Evolutionary conservation across 2,329 filamentous ascomycete species (phyloP).

Genomic region (Pseudogymnoascus sp.): DNA sequence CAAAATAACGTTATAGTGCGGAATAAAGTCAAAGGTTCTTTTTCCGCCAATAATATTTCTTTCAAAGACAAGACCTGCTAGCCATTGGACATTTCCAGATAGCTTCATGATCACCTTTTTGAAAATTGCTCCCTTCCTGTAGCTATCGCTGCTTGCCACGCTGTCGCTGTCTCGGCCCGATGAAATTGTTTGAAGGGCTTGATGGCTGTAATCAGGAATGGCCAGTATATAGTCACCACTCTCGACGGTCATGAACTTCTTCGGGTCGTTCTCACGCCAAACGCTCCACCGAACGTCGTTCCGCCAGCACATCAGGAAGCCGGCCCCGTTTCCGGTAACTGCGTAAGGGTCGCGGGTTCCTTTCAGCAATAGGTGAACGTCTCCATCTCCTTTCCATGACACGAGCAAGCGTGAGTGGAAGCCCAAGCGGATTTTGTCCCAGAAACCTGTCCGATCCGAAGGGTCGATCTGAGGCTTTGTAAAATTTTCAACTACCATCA

Average conservation of each 20-base stretch:
- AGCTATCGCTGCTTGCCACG: constrained; percentile 46
- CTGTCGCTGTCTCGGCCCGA: constrained; percentile 44
- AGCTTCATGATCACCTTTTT: constrained; percentile 99
- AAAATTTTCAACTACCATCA: constrained; percentile 98
- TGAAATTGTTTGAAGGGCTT: constrained; percentile 54
- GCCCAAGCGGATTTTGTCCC: constrained; percentile 93
- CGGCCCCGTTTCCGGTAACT: constrained; percentile 84
- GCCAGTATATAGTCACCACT: constrained; percentile 93
- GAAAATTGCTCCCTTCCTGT: constrained; percentile 72
- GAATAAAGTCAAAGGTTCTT: constrained; percentile 80
- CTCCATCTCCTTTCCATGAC: constrained; percentile 90
- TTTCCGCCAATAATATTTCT: constrained; percentile 63
- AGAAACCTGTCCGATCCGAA: constrained; percentile 91
- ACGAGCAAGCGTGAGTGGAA: constrained; percentile 88
- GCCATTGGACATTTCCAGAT: constrained; percentile 90
- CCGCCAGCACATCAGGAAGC: constrained; percentile 97
- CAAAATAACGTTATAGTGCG: constrained; percentile 84
- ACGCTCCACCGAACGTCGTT: constrained; percentile 86
- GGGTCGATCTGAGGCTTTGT: constrained; percentile 92
- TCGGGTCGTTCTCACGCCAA: constrained; percentile 76
- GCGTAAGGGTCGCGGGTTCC: constrained; percentile 87
- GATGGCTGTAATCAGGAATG: constrained; percentile 84
- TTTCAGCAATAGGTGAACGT: constrained; percentile 89
- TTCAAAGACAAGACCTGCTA: constrained; percentile 87
- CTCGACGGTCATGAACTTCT: constrained; percentile 89